phyloP scores from a whole-genome alignment of 1,139 yeast genomes.

The Lodderomyces elongisporus region DNA sequence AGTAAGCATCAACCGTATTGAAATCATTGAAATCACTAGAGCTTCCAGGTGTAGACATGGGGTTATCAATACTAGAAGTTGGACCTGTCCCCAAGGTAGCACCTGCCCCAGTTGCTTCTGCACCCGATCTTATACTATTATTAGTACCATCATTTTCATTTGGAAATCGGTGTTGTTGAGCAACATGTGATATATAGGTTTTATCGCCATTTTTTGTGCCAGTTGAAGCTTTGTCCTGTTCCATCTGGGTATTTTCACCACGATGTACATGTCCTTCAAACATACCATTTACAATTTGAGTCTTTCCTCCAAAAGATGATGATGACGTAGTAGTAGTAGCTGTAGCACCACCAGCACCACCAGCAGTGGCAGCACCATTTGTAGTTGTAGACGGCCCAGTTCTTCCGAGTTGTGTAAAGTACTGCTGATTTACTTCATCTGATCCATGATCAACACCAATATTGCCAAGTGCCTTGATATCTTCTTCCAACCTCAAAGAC shows the following conservation, averaged over 20 bases:
- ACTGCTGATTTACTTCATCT: conserved; percentile 46
- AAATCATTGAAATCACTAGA: conserved; percentile 5
- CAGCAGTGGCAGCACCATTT: background rate
- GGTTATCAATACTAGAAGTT: too few relatives aligned
- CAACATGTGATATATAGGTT: conserved; percentile 17
- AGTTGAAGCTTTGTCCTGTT: conserved; percentile 1
- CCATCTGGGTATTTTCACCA: conserved; percentile 11
- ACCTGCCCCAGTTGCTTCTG: background rate
- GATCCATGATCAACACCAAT: conserved; percentile 57
- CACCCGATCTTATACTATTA: background rate
- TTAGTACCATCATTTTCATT: background rate
- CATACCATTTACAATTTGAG: conserved; percentile 12
- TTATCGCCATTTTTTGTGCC: conserved; percentile 8
- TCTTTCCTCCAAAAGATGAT: conserved; percentile 11
- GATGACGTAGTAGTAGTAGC: conserved; percentile 1
- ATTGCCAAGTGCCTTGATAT: conserved; percentile 28
- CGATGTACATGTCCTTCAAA: conserved; percentile 21
- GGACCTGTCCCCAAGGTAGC: too few relatives aligned
- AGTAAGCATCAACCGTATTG: conserved; percentile 9
- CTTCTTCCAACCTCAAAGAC: conserved; percentile 41
- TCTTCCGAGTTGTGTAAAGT: conserved; percentile 43
- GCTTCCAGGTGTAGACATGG: conserved; percentile 10
- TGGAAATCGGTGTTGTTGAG: background rate
- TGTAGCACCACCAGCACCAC: background rate
- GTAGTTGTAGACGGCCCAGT: background rate